Conservation (phyloP, 768 basidiomycete species). For the Sarcomyxa edulis region DNA sequence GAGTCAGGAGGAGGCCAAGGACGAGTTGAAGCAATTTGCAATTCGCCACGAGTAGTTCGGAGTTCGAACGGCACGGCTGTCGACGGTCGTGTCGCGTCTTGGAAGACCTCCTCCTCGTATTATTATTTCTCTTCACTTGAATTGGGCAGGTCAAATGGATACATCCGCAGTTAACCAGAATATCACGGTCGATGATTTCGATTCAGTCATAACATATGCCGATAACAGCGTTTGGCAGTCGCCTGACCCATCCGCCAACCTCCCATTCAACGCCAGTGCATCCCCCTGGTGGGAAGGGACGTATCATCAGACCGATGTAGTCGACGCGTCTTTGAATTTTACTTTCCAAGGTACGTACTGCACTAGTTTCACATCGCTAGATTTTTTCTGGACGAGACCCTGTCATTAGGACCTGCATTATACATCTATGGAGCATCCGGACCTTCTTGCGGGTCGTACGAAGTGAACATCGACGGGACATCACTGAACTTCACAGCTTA, state of each 20-base stretch:
- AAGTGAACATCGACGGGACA: conserved; percentile 30
- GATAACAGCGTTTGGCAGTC: conserved; percentile 37
- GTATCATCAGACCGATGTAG: conserved; percentile 33
- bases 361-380: no score
- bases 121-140: conserved; percentile 47
- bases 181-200: conserved; percentile 43
- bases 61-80: no score
- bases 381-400: no score
- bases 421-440: conserved; percentile 38
- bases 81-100: no score
- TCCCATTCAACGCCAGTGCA: conserved; percentile 24
- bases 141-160: conserved; percentile 36
- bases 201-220: conserved; percentile 34
- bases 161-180: conserved; percentile 36
- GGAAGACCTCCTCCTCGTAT: no score
- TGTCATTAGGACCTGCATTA: conserved; percentile 35
- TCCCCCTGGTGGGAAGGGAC: conserved; percentile 39
- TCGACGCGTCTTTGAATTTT: conserved; percentile 29
- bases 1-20: no score
- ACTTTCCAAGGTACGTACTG: conserved; percentile 36
- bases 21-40: no score
- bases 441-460: conserved; percentile 36
- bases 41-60: no score
- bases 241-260: conserved; percentile 38
- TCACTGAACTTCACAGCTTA: conserved; percentile 25